Percentiles rank a stretch among this genome's conserved stretches.
These are phyloP conservation scores for Metrosideros polymorpha DNA, from an alignment of 441 rosid genomes.

Conservation along the genomic window DNA sequence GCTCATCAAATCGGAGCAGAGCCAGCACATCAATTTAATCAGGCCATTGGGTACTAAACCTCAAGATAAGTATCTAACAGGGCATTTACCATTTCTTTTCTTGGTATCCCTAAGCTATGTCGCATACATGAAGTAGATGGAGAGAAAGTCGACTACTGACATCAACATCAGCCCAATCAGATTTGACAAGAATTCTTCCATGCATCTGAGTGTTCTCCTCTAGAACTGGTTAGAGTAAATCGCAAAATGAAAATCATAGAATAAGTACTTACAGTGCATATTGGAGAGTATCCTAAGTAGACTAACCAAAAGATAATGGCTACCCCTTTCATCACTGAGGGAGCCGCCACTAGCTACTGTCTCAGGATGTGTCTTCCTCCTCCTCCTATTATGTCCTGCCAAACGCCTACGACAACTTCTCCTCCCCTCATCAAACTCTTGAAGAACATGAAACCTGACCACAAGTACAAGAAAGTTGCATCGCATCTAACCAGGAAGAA, in stretches of 20 bases:
- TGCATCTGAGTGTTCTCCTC: background rate
- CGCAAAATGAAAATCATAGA: background rate
- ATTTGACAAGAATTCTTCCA: background rate
- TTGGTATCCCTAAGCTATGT: background rate
- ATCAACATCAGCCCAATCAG: background rate
- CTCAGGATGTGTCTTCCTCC: slow-evolving; percentile 38
- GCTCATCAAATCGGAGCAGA: background rate
- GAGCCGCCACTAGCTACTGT: slow-evolving; percentile 13
- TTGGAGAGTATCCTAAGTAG: slow-evolving; percentile 31
- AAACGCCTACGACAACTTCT: slow-evolving; percentile 47
- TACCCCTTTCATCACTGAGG: slow-evolving; percentile 18
- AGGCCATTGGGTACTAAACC: background rate
- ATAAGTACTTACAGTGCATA: slow-evolving; percentile 30
- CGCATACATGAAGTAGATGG: background rate
- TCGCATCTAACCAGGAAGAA: slow-evolving; percentile 16
- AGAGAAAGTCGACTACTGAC: background rate
- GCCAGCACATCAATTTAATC: background rate
- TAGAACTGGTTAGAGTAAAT: background rate
- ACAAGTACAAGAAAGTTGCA: slow-evolving; percentile 27
- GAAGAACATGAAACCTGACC: slow-evolving; percentile 46
- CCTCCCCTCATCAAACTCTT: slow-evolving; percentile 49
- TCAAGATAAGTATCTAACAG: background rate
- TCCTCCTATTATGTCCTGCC: slow-evolving; percentile 41
- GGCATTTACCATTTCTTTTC: background rate
- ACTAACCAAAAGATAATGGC: slow-evolving; percentile 28